Base-by-base conservation (phyloP, 441 rosid genomes). In the Arabidopsis lyrata region DNA sequence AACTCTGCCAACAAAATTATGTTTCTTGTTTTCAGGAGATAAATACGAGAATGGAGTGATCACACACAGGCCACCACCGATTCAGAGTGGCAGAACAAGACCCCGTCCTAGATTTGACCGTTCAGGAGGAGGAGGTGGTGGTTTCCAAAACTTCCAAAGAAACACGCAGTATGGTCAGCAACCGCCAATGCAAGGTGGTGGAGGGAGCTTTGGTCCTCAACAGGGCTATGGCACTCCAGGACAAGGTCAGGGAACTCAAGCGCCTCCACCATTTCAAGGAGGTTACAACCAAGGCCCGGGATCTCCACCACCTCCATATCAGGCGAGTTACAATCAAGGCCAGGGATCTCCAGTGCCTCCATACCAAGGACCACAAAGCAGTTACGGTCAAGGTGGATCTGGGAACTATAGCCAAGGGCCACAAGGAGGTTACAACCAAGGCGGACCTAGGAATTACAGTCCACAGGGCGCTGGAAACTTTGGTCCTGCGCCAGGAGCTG, bases 31-130 rank as follows among this genome's bases (percentile, higher is more conserved):
- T 52, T 41, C 84, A 92, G 96, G 97, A 24, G 99, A 92, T 78
- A 92, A 90, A 72, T 92, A 92, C 27, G 92, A 87, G 70, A 87
- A 89, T 64, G 99, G 97, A 38, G 81, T 83, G 31, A 92, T 92
- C 47, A 92, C 90, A 22, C 94, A 77, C 15, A 86, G 95, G 77
- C 97, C 97, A 6, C 95, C 94, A 6, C 99, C 95, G 15, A 44
- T 85, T 70, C 95, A 86, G 18, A 63, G 39, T 62, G 73, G 68
- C 50, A 75, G 83, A 39, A 73, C 83, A 52, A 84, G 87, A 78
- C 9, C 49, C 60, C 84, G 85, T 68, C 80, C 79, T 31, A 80
- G 86, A 66, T 77, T 66, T 76, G 84, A 71, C 47, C 81, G 70
- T 58, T 78, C 71, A 74, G 89, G 78, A n/a, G 66, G 73, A 57